These are phyloP conservation scores for Lactarius sanguifluus DNA, from an alignment of 768 basidiomycete genomes.

Conservation along the genomic window DNA sequence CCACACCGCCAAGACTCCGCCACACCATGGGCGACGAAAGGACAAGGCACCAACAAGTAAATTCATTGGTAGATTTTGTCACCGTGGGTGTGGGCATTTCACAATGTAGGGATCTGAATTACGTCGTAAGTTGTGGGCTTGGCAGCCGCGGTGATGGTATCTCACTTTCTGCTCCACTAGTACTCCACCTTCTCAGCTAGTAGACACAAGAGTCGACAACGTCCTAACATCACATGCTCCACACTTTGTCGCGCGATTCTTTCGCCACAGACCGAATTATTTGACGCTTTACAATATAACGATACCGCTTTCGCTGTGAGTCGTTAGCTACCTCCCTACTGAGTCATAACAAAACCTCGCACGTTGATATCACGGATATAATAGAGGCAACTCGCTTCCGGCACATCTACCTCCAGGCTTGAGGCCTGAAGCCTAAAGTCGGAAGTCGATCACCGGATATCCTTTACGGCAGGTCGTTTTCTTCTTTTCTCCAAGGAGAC, in stretches of 20 bases:
- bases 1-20: too few species aligned
- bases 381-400: neutral
- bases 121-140: neutral
- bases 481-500: neutral
- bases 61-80: too few species aligned
- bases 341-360: too few species aligned
- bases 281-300: neutral
- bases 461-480: neutral
- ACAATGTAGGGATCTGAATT: neutral
- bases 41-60: too few species aligned
- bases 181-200: neutral
- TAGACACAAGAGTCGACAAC: too few species aligned
- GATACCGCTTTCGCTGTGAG: neutral
- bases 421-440: neutral
- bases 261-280: neutral
- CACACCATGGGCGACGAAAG: too few species aligned
- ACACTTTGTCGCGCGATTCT: too few species aligned
- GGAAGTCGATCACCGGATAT: too few species aligned
- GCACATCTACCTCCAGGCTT: neutral
- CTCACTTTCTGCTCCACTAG: neutral
- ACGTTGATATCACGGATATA: neutral
- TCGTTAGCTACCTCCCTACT: neutral
- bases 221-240: neutral
- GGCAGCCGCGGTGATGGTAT: neutral
- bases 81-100: too few species aligned